These are phyloP conservation scores for Termitomyces sp. DNA, from an alignment of 768 basidiomycete species.

Conservation along the genomic window DNA sequence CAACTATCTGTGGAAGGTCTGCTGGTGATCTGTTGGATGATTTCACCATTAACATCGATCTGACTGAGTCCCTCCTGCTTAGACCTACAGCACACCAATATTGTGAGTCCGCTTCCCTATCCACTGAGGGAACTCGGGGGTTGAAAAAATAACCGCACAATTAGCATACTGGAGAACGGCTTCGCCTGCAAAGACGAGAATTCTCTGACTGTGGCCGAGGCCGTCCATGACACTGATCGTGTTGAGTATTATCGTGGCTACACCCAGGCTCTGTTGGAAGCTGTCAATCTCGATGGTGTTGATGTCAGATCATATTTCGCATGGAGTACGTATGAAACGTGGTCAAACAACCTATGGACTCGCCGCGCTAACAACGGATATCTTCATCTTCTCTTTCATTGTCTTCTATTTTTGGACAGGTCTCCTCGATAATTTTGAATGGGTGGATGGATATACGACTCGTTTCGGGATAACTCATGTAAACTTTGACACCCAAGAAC, in stretches of 20 bases:
- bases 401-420: conserved; percentile 24
- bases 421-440: conserved; percentile 67
- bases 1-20: conserved; percentile 63
- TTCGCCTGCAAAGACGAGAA: conserved; percentile 60
- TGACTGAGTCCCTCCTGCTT: not conserved
- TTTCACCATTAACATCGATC: not conserved
- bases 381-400: not conserved
- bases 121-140: no score
- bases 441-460: conserved; percentile 63
- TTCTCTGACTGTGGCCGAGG: conserved; percentile 36
- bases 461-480: conserved; percentile 70
- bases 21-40: not conserved
- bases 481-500: conserved; percentile 57
- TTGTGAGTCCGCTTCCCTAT: conserved; percentile 30
- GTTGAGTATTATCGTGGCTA: conserved; percentile 58
- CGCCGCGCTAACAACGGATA: not conserved
- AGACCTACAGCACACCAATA: conserved; percentile 42
- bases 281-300: conserved; percentile 52
- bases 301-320: conserved; percentile 57
- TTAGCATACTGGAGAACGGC: conserved; percentile 64
- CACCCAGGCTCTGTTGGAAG: conserved; percentile 43
- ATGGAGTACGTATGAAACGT: conserved; percentile 43
- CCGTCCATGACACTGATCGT: conserved; percentile 51
- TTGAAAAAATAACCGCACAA: not conserved
- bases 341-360: not conserved